phyloP scores from a whole-genome alignment of 129 eudicot genomes.

The Helichrysum umbraculigerum region DNA sequence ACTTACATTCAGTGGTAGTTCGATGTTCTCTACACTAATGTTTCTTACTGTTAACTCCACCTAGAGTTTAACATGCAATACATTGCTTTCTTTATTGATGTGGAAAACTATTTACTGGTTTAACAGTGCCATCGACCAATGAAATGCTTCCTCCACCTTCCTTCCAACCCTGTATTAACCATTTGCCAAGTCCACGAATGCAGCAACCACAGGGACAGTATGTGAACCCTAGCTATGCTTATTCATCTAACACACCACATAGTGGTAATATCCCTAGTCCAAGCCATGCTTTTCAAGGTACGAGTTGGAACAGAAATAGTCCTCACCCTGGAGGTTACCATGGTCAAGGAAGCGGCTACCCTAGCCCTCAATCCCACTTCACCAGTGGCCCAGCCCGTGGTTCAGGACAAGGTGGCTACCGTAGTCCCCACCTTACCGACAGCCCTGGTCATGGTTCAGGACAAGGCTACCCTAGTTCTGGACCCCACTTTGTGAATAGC shows the following conservation, averaged over 20 bases:
- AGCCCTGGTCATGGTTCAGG: conserved; percentile 30
- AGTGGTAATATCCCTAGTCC: conserved; percentile 42
- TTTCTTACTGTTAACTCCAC: conserved; percentile 1
- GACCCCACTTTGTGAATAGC: conserved; percentile 38
- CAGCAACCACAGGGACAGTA: conserved; percentile 47
- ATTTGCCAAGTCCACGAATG: conserved; percentile 36
- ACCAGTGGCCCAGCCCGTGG: conserved; percentile 28
- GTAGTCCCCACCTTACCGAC: conserved; percentile 26
- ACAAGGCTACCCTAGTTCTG: conserved; percentile 35
- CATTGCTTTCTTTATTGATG: not conserved
- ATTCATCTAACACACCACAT: conserved; percentile 44
- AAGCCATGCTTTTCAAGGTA: conserved; percentile 28
- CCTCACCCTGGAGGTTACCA: conserved; percentile 26
- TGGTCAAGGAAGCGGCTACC: conserved; percentile 25
- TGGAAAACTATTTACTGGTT: conserved; percentile 7
- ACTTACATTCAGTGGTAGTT: not conserved
- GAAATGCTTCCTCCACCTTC: conserved; percentile 42
- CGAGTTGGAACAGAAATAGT: conserved; percentile 32
- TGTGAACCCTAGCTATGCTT: conserved; percentile 29
- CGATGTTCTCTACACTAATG: not conserved
- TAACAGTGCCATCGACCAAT: conserved; percentile 47
- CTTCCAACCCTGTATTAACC: conserved; percentile 40
- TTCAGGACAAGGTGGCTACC: conserved; percentile 34
- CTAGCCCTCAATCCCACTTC: conserved; percentile 35
- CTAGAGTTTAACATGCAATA: not conserved